phyloP scores from a whole-genome alignment of 2,329 filamentous ascomycete species.

The Penicillium digitatum region DNA sequence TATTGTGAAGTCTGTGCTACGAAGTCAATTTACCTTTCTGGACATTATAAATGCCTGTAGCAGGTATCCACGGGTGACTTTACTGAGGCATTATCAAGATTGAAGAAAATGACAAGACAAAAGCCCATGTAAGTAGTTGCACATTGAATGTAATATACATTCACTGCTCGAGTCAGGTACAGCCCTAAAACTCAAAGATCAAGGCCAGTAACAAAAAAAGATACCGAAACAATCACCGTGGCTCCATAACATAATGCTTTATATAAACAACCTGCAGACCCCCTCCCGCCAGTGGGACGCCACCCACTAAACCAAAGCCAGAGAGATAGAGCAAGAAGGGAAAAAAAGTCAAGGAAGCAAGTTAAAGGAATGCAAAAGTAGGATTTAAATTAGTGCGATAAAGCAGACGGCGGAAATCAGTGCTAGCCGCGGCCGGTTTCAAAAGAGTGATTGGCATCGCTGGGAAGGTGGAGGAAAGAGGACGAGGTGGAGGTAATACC shows the following conservation, averaged over 20 bases:
- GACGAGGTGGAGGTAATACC: constrained; percentile 27
- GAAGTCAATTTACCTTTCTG: no score
- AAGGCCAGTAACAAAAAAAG: constrained; percentile 9
- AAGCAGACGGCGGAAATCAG: constrained; percentile 9
- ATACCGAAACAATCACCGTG: constrained; percentile 20
- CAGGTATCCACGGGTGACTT: no score
- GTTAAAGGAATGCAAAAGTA: constrained; percentile 5
- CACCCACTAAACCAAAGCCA: constrained; percentile 11
- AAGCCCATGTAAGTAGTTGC: background rate
- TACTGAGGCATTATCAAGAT: background rate
- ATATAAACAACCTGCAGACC: constrained; percentile 15
- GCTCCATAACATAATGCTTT: constrained; percentile 30
- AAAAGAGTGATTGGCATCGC: constrained; percentile 17
- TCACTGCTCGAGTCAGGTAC: constrained; percentile 7
- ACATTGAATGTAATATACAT: constrained; percentile 12
- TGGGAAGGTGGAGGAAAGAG: constrained; percentile 26
- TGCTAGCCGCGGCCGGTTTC: constrained; percentile 15
- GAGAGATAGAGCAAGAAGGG: background rate
- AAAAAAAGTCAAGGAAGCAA: constrained; percentile 6
- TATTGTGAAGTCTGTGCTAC: no score
- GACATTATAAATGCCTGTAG: no score
- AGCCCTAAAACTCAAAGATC: constrained; percentile 9
- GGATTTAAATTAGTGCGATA: background rate
- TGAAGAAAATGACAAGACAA: background rate
- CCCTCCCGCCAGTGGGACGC: constrained; percentile 26